phyloP scores from a whole-genome alignment of 306 rosid species.

The Pterocarpus macrocarpus region DNA sequence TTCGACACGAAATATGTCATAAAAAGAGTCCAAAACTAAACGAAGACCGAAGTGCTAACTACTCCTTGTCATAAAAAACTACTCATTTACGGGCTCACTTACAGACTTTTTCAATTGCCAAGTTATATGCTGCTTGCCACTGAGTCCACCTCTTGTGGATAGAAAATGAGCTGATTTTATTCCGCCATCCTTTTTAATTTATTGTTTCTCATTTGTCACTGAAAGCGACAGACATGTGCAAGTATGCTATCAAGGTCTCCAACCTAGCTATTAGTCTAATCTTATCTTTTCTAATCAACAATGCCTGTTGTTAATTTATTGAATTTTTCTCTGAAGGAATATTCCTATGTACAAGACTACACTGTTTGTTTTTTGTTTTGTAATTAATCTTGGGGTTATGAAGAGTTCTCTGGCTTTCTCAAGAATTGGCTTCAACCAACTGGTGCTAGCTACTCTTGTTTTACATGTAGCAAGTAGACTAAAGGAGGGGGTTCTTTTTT shows the following conservation, averaged over 20 bases:
- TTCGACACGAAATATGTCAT: neutral
- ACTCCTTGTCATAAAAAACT: neutral
- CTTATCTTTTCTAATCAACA: neutral
- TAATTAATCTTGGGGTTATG: neutral
- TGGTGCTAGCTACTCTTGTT: neutral
- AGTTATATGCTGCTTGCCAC: neutral
- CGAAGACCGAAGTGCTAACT: neutral
- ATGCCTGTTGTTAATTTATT: neutral
- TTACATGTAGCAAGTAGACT: neutral
- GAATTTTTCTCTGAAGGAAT: neutral
- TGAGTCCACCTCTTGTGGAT: neutral
- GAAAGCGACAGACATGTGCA: slow-evolving; percentile 67
- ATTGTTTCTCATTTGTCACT: slow-evolving; percentile 5
- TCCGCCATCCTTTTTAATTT: neutral
- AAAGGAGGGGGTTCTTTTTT: too few relatives aligned
- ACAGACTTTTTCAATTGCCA: neutral
- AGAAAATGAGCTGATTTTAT: neutral
- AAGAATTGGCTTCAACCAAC: neutral
- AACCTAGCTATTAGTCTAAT: neutral
- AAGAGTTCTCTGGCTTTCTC: neutral
- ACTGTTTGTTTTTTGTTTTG: neutral
- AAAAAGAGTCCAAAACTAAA: neutral
- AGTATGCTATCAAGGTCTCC: slow-evolving; percentile 28
- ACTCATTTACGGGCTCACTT: neutral
- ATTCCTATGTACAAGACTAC: neutral